A percentile compares a stretch with the other conserved stretches of the same genome.
phyloP scores from a whole-genome alignment of 2,329 filamentous ascomycete species.

The Neocucurbitaria cava region DNA sequence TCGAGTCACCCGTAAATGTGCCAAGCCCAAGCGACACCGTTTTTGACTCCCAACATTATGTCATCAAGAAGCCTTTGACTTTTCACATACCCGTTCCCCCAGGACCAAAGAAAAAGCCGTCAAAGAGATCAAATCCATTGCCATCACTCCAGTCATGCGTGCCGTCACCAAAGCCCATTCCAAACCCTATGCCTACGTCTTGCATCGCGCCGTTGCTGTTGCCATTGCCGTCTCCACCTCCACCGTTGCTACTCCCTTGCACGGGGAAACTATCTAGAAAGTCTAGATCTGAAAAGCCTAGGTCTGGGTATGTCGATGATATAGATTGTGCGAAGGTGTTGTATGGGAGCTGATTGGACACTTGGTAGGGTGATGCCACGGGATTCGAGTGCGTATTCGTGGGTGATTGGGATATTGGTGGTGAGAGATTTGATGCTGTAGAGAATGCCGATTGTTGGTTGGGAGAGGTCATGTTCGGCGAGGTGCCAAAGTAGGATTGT shows the following conservation, averaged over 20 bases:
- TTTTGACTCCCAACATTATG: not conserved
- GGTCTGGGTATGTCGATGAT: conserved; percentile 36
- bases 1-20: not conserved
- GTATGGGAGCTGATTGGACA: conserved; percentile 39
- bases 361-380: conserved; percentile 36
- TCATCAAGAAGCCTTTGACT: not conserved
- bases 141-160: conserved; percentile 65
- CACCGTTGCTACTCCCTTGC: conserved; percentile 21
- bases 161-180: conserved; percentile 50
- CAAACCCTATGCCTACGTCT: conserved; percentile 69
- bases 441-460: conserved; percentile 23
- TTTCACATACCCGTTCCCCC: conserved; percentile 28
- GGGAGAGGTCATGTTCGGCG: conserved; percentile 22
- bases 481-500: conserved; percentile 10
- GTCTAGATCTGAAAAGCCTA: conserved; percentile 58
- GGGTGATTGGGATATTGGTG: conserved; percentile 27
- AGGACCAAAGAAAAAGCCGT: conserved; percentile 62
- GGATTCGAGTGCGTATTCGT: conserved; percentile 2
- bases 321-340: conserved; percentile 38
- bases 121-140: conserved; percentile 62
- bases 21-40: too few species aligned
- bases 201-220: conserved; percentile 45
- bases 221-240: conserved; percentile 46
- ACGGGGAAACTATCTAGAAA: conserved; percentile 61
- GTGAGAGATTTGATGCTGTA: conserved; percentile 23